phyloP scores from a whole-genome alignment of 495 filamentous ascomycete genomes.

The Penicillium waksmanii region DNA sequence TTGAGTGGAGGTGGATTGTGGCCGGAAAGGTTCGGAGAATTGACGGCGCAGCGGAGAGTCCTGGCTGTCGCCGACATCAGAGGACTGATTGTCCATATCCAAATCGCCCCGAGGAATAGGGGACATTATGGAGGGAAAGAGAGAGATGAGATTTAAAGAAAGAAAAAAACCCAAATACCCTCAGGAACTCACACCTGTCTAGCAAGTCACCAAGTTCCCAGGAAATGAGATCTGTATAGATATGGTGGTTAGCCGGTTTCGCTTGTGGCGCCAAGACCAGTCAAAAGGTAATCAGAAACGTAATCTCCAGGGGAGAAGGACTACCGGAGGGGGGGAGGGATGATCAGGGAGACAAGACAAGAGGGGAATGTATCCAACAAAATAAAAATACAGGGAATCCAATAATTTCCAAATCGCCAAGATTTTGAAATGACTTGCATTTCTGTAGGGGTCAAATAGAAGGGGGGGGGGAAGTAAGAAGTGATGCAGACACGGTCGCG shows the following conservation, averaged over 20 bases:
- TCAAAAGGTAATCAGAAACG: slow-evolving; percentile 34
- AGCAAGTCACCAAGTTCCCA: background rate
- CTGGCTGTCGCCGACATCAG: slow-evolving; percentile 44
- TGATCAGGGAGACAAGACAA: no score
- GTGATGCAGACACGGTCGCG: slow-evolving; percentile 33
- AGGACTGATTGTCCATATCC: slow-evolving; percentile 45
- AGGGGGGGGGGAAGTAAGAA: background rate
- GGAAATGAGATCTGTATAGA: slow-evolving; percentile 35
- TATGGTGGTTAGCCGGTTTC: slow-evolving; percentile 41
- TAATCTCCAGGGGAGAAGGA: slow-evolving; percentile 27
- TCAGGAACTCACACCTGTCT: background rate
- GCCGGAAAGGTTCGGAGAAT: slow-evolving; percentile 47
- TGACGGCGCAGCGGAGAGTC: slow-evolving; percentile 49
- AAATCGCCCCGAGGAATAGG: slow-evolving; percentile 41
- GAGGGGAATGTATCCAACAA: no score
- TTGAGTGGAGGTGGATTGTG: slow-evolving; percentile 42
- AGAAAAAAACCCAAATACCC: background rate
- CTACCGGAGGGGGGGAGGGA: background rate
- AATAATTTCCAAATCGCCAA: no score
- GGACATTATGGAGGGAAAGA: slow-evolving; percentile 25
- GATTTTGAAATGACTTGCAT: no score
- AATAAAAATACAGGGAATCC: no score
- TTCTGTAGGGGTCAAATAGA: background rate
- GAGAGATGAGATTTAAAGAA: background rate
- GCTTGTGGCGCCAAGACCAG: slow-evolving; percentile 49